Evolutionary conservation across 2,329 filamentous ascomycete genomes (phyloP), one percentile per base, ranked within the genome.

Genomic region (Hymenoscyphus salicellus): DNA sequence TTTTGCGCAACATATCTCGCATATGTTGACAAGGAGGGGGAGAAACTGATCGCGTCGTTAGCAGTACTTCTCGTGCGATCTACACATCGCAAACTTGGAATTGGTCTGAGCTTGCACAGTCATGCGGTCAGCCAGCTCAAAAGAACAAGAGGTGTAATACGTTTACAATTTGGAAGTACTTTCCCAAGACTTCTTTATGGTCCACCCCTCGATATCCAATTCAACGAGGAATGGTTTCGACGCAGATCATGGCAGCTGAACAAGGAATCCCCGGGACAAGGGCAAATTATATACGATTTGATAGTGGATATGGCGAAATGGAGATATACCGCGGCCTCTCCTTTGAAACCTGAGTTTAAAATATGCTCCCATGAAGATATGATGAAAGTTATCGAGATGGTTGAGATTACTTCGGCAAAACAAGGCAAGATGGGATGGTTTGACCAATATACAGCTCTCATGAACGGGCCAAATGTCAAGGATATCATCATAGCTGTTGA

Each of bases 1-100:
- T 87, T 87, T 66, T 87, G 84, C 70, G 84, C 84, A 10, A 86
- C 84, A 8, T 87, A 84, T 71, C 83, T 84, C 33, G 85, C 82
- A 3, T 86, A 84, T 72, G 79, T 82, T 56, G 82, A 85, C 67
- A 80, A 80, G 66, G 80, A 78, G 46, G 80, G 79, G 23, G 81
- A 85, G 66, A 79, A 79, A 38, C 76, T 86, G 49, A 78, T 87
- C 57, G 85, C 84, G 8, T 87, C 83, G 3, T 72, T 88, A 36
- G 84, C 84, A 11, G 75, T 81, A 11, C 73, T 88, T 32, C 73
- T 87, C 38, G 84, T 87, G 23, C 80, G 79, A 36, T 77, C 80
- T 38, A 75, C 78, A 0, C 80, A 80, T 71, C 79, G 81, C 30
- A 73, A 78, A 60, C 78, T 78, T 59, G 85, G 85, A 0, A 79